Evolutionary conservation across 805 yeast species (phyloP), one percentile per base, ranked within the genome.

Genomic region (Yarrowia porcina): DNA sequence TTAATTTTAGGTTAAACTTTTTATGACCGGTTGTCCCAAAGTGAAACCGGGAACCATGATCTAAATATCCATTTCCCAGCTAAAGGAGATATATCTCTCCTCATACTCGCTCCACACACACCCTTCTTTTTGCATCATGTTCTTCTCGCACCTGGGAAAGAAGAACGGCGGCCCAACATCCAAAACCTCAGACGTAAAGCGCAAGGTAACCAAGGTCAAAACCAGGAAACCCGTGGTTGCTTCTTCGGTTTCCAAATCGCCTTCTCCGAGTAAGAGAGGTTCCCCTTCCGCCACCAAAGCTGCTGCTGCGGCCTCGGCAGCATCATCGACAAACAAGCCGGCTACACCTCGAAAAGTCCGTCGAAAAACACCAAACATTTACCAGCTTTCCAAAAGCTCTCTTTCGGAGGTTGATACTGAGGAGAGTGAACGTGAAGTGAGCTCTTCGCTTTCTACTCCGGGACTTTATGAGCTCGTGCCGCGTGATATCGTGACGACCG

Each of bases 191-290:
- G 61, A 56, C 39, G 61, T 56, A 38, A 56, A 56, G 30, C 61
- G 36, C 47, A 56, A 56, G 38, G 61, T 56, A 49, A 56, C 47
- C 47, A 56, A 56, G 49, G 61, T 56, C 49, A 56, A 41, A 18
- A 56, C 61, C 10, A 36, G 61, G 20, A 54, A 54, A 20, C 47
- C 49, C 33, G 23, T 33, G 23, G 59, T 52, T 15, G 33, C 44
- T 11, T 30, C 54, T 4, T 13, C 42, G 13, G 23, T 52, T 6
- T 52, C 59, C 44, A 52, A 52, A 52, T 52, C 59, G 32, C 59
- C 59, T n/a, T 52, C 59, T 25, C 59, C 59, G 12, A 52, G 33
- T 12, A 52, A 52, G 33, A 35, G 33, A 25, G 44, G 27, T 15
- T 20, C 32, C 25, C 44, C 33, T 28, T 23, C 52, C 36, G 52